Percentiles rank a stretch among this genome's conserved stretches.
phyloP scores from a whole-genome alignment of 352 stramenopile species.

The Plasmopara muralis region DNA sequence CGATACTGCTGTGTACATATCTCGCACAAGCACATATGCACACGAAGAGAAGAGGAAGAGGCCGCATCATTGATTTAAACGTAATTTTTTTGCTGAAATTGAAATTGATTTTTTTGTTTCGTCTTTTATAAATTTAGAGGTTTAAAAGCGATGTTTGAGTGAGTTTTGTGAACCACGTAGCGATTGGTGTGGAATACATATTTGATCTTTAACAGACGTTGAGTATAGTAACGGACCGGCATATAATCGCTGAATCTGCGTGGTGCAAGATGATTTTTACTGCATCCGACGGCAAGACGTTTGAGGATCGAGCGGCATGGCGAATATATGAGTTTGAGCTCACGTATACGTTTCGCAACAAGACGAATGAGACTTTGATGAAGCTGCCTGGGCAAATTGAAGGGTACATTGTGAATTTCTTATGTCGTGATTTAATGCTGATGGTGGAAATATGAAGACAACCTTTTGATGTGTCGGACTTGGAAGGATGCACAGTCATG shows the following conservation, averaged over 20 bases:
- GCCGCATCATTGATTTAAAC: slow-evolving; percentile 5
- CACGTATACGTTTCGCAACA: slow-evolving; percentile 89
- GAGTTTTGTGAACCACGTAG: no score
- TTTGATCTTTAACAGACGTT: slow-evolving; percentile 20
- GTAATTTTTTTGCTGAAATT: no score
- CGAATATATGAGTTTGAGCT: slow-evolving; percentile 88
- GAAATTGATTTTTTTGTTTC: no score
- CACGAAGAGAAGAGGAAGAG: slow-evolving; percentile 16
- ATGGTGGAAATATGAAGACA: slow-evolving; percentile 30
- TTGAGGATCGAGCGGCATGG: slow-evolving; percentile 76
- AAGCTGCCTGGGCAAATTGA: slow-evolving; percentile 78
- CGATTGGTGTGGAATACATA: slow-evolving; percentile 6
- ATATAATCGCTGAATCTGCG: not conserved
- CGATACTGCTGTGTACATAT: slow-evolving; percentile 15
- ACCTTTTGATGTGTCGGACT: slow-evolving; percentile 84
- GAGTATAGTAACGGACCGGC: slow-evolving; percentile 9
- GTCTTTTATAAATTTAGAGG: no score
- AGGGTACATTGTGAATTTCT: slow-evolving; percentile 27
- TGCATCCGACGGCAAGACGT: slow-evolving; percentile 83
- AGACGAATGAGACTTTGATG: slow-evolving; percentile 61
- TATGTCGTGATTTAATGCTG: not conserved
- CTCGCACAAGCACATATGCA: slow-evolving; percentile 9
- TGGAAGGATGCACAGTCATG: slow-evolving; percentile 73
- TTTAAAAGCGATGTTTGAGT: no score
- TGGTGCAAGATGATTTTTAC: slow-evolving; percentile 53